Percentiles rank a stretch among this genome's conserved stretches.
phyloP scores from a whole-genome alignment of 2,329 filamentous ascomycete genomes.

The Fusarium udum region DNA sequence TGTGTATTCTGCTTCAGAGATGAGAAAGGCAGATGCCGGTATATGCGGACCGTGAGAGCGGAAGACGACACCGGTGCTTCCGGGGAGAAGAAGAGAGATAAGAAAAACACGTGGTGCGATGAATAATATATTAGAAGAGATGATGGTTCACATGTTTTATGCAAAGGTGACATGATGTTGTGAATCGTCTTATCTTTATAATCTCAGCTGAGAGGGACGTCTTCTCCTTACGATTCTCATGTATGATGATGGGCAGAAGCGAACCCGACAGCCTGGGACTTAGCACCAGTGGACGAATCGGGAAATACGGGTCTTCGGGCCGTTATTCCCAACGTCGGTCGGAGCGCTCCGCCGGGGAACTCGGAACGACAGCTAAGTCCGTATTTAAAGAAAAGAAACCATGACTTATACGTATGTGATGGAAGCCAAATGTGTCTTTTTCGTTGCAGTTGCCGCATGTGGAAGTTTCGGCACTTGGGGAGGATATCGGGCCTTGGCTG shows the following conservation, averaged over 20 bases:
- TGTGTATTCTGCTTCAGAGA: neutral
- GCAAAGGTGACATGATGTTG: neutral
- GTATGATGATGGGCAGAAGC: neutral
- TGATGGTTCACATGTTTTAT: neutral
- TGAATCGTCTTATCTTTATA: slow-evolving; percentile 2
- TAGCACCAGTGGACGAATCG: neutral
- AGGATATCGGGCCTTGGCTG: neutral
- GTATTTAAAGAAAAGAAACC: neutral
- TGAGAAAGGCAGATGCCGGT: slow-evolving; percentile 27
- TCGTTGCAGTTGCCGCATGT: slow-evolving; percentile 18
- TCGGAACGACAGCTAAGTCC: neutral
- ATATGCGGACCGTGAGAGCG: slow-evolving; percentile 41
- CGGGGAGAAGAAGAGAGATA: neutral
- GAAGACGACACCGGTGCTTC: slow-evolving; percentile 1
- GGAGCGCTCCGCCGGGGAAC: slow-evolving; percentile 26
- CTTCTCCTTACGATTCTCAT: neutral
- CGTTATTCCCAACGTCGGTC: slow-evolving; percentile 30
- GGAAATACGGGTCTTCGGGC: slow-evolving; percentile 35
- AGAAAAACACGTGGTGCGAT: neutral
- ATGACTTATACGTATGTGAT: neutral
- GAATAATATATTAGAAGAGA: neutral
- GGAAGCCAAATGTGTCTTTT: slow-evolving; percentile 1
- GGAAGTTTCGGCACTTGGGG: slow-evolving; percentile 19
- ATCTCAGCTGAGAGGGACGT: neutral
- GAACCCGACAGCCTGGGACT: slow-evolving; percentile 27